Evolutionary conservation across 345 rosid species (phyloP).

Genomic region (Eucalyptus caleyi): DNA sequence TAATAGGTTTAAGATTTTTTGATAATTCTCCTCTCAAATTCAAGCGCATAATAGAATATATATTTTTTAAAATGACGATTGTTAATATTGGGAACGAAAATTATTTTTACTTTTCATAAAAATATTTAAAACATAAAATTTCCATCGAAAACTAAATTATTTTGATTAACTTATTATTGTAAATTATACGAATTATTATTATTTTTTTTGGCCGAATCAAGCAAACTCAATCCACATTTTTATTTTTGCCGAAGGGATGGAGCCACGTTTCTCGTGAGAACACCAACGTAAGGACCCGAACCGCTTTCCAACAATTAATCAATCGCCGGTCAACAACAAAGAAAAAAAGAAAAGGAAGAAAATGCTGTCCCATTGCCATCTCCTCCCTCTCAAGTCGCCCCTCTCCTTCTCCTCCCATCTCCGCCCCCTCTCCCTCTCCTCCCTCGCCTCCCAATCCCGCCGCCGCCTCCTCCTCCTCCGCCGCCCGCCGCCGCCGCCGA

Average conservation of each 20-base stretch:
- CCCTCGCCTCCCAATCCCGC: conserved; percentile 12
- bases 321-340: background rate
- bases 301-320: background rate
- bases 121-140: too few species aligned
- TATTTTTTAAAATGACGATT: rapidly evolving
- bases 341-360: background rate
- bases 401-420: conserved; percentile 4
- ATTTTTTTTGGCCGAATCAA: background rate
- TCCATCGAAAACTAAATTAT: too few species aligned
- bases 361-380: background rate
- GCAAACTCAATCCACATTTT: background rate
- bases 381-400: background rate
- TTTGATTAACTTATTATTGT: background rate
- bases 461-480: background rate
- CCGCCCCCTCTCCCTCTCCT: conserved; percentile 22
- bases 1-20: rapidly evolving
- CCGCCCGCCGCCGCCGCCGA: conserved; percentile 5
- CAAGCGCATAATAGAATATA: too few species aligned
- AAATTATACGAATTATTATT: background rate
- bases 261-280: background rate
- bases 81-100: rapidly evolving
- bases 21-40: too few species aligned
- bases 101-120: background rate
- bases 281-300: background rate
- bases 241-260: background rate